Evolutionary conservation across 805 yeast species (phyloP).

Genomic region (Nakazawaea ishiwadae): DNA sequence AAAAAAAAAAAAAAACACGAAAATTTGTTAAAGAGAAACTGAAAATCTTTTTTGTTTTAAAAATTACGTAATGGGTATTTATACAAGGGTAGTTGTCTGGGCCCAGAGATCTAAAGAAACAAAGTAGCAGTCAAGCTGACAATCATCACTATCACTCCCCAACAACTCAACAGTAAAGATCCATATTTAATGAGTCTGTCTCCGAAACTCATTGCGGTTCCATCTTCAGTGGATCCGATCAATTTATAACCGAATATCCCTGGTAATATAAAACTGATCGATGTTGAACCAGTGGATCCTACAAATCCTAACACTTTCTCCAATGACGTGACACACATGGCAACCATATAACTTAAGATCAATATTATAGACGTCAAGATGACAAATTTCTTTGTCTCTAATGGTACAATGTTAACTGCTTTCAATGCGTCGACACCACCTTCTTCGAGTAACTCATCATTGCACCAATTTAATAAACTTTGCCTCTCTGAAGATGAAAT

Average conservation of each 20-base stretch:
- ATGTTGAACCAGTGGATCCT: constrained; percentile 91
- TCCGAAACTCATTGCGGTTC: constrained; percentile 9
- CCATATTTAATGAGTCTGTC: constrained; percentile 34
- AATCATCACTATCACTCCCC: constrained; percentile 71
- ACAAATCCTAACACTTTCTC: constrained; percentile 82
- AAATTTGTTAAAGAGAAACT: no score
- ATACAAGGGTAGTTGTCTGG: no score
- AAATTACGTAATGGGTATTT: no score
- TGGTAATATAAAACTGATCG: constrained; percentile 86
- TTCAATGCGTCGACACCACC: constrained; percentile 15
- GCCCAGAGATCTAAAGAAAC: constrained; percentile 29
- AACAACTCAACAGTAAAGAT: constrained; percentile 53
- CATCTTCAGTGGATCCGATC: constrained; percentile 40
- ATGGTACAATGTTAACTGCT: constrained; percentile 18
- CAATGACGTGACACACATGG: constrained; percentile 64
- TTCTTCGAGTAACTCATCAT: constrained; percentile 17
- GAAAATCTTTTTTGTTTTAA: no score
- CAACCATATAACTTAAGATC: constrained; percentile 52
- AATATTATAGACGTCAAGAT: constrained; percentile 41
- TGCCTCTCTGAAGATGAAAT: constrained; percentile 10
- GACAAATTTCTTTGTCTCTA: constrained; percentile 24
- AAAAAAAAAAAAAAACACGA: no score
- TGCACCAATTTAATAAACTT: constrained; percentile 16
- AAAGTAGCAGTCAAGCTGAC: constrained; percentile 45
- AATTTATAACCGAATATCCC: constrained; percentile 80